Evolutionary conservation across 164 flowering plant species (phyloP).

Genomic region (Macadamia tetraphylla): DNA sequence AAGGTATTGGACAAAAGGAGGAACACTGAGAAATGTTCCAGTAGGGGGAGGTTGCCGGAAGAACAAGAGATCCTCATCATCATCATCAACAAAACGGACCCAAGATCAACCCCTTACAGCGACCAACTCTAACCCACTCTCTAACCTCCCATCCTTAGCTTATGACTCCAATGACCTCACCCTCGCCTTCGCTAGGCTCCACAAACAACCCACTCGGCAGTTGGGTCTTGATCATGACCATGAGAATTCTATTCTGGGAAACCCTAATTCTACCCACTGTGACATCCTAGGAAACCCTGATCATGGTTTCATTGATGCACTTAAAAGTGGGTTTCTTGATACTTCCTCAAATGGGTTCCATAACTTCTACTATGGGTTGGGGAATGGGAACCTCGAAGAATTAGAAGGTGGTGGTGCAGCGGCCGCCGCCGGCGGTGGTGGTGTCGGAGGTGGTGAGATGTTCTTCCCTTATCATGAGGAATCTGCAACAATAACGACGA

Average conservation of each 20-base stretch:
- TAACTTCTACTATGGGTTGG: slow-evolving; percentile 40
- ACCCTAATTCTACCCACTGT: slow-evolving; percentile 19
- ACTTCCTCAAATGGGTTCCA: slow-evolving; percentile 28
- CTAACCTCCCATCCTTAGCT: slow-evolving; percentile 23
- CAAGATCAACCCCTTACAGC: slow-evolving; percentile 27
- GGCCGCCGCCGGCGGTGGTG: slow-evolving; percentile 8
- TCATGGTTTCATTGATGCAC: slow-evolving; percentile 33
- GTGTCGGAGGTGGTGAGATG: slow-evolving; percentile 6
- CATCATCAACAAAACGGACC: slow-evolving; percentile 39
- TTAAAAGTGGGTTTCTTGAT: slow-evolving; percentile 39
- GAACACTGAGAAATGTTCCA: slow-evolving; percentile 86
- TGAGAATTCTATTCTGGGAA: slow-evolving; percentile 30
- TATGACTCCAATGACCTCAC: slow-evolving; percentile 52
- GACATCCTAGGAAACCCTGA: slow-evolving; percentile 30
- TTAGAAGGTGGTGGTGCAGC: slow-evolving; percentile 22
- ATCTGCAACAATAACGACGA: slow-evolving; percentile 28
- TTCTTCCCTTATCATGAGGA: slow-evolving; percentile 28
- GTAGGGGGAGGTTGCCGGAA: slow-evolving; percentile 95
- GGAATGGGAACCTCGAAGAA: slow-evolving; percentile 25
- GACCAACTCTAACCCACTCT: slow-evolving; percentile 27
- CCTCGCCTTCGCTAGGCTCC: slow-evolving; percentile 64
- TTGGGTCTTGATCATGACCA: slow-evolving; percentile 33
- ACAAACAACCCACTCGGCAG: slow-evolving; percentile 40
- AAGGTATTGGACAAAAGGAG: slow-evolving; percentile 97
- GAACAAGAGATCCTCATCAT: slow-evolving; percentile 64